Evolutionary conservation across 2,329 filamentous ascomycete genomes (phyloP).

Genomic region (Fusarium equiseti): DNA sequence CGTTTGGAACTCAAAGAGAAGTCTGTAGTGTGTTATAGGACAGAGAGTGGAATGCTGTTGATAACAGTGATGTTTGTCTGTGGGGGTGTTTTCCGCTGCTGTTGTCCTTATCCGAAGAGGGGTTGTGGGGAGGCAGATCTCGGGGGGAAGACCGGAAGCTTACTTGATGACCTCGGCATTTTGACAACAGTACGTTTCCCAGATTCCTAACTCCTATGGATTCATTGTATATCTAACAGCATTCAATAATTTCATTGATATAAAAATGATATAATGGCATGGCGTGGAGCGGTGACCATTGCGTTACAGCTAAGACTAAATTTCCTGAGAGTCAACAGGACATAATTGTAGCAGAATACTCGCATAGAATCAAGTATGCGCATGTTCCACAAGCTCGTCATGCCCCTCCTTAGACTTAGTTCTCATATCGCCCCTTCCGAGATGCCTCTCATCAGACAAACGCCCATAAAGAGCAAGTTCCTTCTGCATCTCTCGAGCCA

Average conservation of each 20-base stretch:
- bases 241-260: too few species aligned
- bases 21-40: neutral
- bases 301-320: too few species aligned
- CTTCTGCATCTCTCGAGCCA: slow-evolving; percentile 15
- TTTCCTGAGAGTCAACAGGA: too few species aligned
- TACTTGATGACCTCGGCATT: neutral
- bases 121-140: slow-evolving; percentile 17
- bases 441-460: neutral
- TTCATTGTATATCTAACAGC: too few species aligned
- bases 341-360: neutral
- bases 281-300: too few species aligned
- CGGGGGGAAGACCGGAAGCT: slow-evolving; percentile 21
- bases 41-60: neutral
- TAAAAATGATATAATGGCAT: too few species aligned
- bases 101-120: slow-evolving; percentile 27
- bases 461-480: slow-evolving; percentile 3
- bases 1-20: rapidly evolving
- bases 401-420: neutral
- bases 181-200: neutral
- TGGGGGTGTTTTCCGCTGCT: neutral
- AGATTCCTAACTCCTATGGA: too few species aligned
- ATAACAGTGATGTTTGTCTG: neutral
- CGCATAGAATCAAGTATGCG: neutral
- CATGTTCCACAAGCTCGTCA: neutral
- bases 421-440: neutral